Percentiles rank a stretch among this genome's conserved stretches.
These are phyloP conservation scores for Mollisia scopiformis DNA, from an alignment of 2,329 filamentous ascomycete species.

Conservation along the genomic window DNA sequence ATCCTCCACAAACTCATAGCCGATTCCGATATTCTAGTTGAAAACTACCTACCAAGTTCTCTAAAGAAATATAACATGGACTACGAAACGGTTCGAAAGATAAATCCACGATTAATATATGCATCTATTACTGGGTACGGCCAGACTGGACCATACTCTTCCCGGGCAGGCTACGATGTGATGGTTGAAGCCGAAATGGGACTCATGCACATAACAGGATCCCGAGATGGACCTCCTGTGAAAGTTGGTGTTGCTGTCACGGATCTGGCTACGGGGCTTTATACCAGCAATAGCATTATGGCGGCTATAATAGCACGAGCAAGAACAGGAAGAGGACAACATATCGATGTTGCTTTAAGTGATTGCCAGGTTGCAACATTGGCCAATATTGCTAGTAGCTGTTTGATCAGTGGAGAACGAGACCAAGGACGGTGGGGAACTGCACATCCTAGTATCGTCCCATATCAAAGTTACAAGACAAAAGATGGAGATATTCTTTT, in stretches of 20 bases:
- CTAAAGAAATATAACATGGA: slow-evolving; percentile 91
- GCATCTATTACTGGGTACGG: slow-evolving; percentile 97
- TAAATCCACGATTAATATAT: slow-evolving; percentile 90
- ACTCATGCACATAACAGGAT: slow-evolving; percentile 96
- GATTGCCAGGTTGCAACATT: slow-evolving; percentile 95
- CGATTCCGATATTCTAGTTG: slow-evolving; percentile 89
- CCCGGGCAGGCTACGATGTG: slow-evolving; percentile 93
- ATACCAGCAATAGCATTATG: slow-evolving; percentile 95
- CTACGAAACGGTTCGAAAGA: slow-evolving; percentile 75
- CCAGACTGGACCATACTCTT: slow-evolving; percentile 88
- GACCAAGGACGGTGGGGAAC: slow-evolving; percentile 95
- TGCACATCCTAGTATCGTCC: slow-evolving; percentile 94
- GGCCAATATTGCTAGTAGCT: slow-evolving; percentile 93
- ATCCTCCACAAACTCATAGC: slow-evolving; percentile 85
- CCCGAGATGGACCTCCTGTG: slow-evolving; percentile 84
- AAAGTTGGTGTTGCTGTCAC: slow-evolving; percentile 98
- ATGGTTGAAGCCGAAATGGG: slow-evolving; percentile 99
- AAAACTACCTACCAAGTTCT: slow-evolving; percentile 92
- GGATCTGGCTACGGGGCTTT: slow-evolving; percentile 91
- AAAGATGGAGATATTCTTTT: slow-evolving; percentile 72
- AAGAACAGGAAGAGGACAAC: slow-evolving; percentile 80
- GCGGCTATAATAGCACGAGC: slow-evolving; percentile 80
- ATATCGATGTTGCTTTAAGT: slow-evolving; percentile 88
- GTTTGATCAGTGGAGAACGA: slow-evolving; percentile 82
- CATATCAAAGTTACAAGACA: slow-evolving; percentile 83